Base-by-base conservation (phyloP, 148 eudicot species). In the Cornus controversa region DNA sequence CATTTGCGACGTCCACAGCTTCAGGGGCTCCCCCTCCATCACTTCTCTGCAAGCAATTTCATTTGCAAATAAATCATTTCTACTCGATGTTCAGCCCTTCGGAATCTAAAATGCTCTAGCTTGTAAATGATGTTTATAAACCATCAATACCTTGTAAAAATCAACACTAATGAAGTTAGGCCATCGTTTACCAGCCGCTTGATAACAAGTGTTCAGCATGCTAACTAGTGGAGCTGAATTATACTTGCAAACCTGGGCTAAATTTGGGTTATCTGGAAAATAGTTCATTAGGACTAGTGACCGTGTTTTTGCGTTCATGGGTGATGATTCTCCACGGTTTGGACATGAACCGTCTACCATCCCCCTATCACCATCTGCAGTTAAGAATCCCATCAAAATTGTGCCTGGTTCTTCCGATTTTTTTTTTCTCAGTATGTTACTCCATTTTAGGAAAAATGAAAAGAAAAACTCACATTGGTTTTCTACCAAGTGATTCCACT, bases 21-120 rank as follows among this genome's bases (percentile, higher is more conserved):
- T 91, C 91, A 50, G 99, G 83, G 24, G 98, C 92, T 75, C 99
- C 99, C 58, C 95, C 98, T 81, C 97, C 95, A 78, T 96, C 97
- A 50, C 99, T 96, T 81, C 97, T 91, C 99, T 96, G 78, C 77
- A 87, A 67, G 78, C 77, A 87, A 67, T 68, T 27, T 72, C 29
- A 80, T 4, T 11, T 57, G 26, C 72, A 42, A 1, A 67, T 34
- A 40, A 40, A 47, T 58, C 9, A 71, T 75, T 25, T 66, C 24
- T 11, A 54, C 29, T 31, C 26, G 64, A 13, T 64, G 16, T 7
- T n/a, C 29, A 7, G 67, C 18, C 62, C 34, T 60, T 23, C 26
- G 60, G 71, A 67, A 58, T 63, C 69, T 45, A 70, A 24, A 5
- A 31, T 6, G 22, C 23, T 69, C 74, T 76, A 60, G 65, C 24